Evolutionary conservation across 2,329 filamentous ascomycete genomes (phyloP).

Genomic region (Chlorencoelia australis): DNA sequence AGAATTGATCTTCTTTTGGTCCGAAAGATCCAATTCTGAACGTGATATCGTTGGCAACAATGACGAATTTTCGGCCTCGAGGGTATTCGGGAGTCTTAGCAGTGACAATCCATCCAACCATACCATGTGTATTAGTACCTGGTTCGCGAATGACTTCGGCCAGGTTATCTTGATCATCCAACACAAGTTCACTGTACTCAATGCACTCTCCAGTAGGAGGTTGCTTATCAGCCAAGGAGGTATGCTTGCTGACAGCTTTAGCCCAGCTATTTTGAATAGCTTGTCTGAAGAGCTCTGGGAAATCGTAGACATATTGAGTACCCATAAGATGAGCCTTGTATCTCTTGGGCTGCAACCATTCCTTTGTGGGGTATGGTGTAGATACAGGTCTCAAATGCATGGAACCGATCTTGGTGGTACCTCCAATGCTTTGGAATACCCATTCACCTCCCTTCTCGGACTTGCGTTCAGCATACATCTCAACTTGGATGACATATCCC

Average conservation of each 20-base stretch:
- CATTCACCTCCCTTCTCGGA: conserved; percentile 90
- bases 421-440: conserved; percentile 96
- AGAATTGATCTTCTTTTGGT: conserved; percentile 93
- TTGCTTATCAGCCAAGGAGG: conserved; percentile 66
- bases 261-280: conserved; percentile 93
- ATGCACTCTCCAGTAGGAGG: conserved; percentile 84
- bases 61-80: conserved; percentile 80
- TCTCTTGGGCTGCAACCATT: conserved; percentile 95
- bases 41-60: conserved; percentile 98
- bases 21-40: conserved; percentile 98
- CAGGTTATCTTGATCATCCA: conserved; percentile 87
- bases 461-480: conserved; percentile 96
- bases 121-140: conserved; percentile 90
- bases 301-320: conserved; percentile 98
- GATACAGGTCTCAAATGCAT: conserved; percentile 90
- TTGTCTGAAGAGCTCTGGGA: conserved; percentile 98
- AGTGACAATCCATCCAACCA: conserved; percentile 97
- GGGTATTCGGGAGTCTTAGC: conserved; percentile 95
- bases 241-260: conserved; percentile 63
- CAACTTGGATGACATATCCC: conserved; percentile 93
- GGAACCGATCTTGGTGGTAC: conserved; percentile 86
- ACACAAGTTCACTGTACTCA: conserved; percentile 84
- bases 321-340: conserved; percentile 99
- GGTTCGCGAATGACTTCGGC: conserved; percentile 91
- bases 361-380: conserved; percentile 94